Evolutionary conservation across 176 grass and related monocot species (phyloP).

Genomic region (Echinochloa phyllopogon): DNA sequence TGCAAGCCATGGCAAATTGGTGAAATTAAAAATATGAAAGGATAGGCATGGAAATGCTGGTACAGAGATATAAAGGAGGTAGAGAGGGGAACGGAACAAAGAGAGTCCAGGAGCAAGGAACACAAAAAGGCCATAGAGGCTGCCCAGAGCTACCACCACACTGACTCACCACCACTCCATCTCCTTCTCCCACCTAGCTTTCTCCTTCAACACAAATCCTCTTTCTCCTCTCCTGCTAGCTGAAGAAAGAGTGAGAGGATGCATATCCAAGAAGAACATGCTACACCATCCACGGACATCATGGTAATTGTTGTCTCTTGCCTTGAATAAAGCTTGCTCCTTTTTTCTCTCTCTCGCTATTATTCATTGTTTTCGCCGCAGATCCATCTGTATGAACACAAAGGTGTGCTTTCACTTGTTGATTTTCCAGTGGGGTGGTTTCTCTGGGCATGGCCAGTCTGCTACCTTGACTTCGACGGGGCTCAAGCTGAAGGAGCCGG

Average conservation of each 20-base stretch:
- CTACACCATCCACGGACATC: slow-evolving; percentile 39
- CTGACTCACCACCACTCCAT: slow-evolving; percentile 21
- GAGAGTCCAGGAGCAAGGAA: slow-evolving; percentile 40
- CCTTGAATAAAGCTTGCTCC: background rate
- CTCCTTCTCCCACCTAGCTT: slow-evolving; percentile 27
- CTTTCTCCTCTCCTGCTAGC: background rate
- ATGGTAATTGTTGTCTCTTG: slow-evolving; percentile 49
- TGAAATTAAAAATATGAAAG: background rate
- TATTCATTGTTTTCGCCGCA: background rate
- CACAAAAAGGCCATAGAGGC: slow-evolving; percentile 25
- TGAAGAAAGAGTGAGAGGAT: slow-evolving; percentile 19
- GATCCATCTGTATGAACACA: slow-evolving; percentile 28
- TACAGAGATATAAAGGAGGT: slow-evolving; percentile 19
- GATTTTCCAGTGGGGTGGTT: background rate
- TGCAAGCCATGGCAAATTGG: background rate
- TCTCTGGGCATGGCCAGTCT: background rate
- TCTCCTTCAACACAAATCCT: slow-evolving; percentile 29
- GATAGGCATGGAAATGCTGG: background rate
- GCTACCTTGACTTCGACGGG: slow-evolving; percentile 26
- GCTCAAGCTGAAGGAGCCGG: slow-evolving; percentile 32
- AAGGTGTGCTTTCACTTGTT: background rate
- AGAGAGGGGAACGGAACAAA: slow-evolving; percentile 31
- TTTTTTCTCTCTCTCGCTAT: background rate
- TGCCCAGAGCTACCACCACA: slow-evolving; percentile 27
- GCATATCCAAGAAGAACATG: slow-evolving; percentile 41